A percentile compares a stretch with the other conserved stretches of the same genome.
Evolutionary conservation across 768 basidiomycete genomes (phyloP).

Genomic region (Lactifluus pinguis): DNA sequence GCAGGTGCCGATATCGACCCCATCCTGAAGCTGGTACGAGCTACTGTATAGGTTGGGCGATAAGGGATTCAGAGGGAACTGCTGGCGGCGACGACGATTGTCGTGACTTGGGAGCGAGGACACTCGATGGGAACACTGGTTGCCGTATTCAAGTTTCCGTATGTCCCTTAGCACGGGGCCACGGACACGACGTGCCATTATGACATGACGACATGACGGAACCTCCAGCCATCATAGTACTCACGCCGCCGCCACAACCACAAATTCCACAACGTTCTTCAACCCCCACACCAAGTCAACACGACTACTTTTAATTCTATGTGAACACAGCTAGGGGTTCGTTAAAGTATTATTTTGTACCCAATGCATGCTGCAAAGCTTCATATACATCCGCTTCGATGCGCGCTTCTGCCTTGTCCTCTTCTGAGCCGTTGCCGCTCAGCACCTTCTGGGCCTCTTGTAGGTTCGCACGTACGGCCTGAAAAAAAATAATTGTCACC

Average conservation of each 20-base stretch:
- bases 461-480: constrained; percentile 88
- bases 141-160: neutral
- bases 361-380: constrained; percentile 80
- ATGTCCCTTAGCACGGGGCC: neutral
- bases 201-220: neutral
- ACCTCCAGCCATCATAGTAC: neutral
- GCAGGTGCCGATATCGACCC: neutral
- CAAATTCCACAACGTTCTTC: neutral
- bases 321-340: neutral
- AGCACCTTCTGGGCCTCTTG: constrained; percentile 81
- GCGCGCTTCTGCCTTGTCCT: constrained; percentile 86
- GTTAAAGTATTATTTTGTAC: constrained; percentile 32
- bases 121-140: neutral
- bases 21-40: neutral
- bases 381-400: constrained; percentile 97
- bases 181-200: too few species aligned
- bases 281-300: neutral
- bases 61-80: neutral
- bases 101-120: neutral
- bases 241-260: neutral
- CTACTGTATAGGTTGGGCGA: neutral
- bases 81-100: neutral
- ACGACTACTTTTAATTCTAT: neutral
- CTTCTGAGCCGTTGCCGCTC: constrained; percentile 78
- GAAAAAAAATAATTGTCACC: neutral